phyloP scores from a whole-genome alignment of 805 yeast genomes.

The Candida germanica region DNA sequence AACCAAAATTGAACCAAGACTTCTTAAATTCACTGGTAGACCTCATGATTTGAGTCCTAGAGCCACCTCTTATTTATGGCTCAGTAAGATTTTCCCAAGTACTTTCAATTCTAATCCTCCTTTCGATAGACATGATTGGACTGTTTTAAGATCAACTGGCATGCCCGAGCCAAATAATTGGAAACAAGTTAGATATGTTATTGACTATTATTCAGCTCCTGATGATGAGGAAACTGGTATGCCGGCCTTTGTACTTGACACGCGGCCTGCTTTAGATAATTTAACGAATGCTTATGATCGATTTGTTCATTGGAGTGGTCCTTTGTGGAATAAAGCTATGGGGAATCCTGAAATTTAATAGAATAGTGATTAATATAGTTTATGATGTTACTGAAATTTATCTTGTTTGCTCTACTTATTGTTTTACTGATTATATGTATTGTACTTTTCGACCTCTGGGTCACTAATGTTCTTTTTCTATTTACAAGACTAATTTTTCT shows the following conservation, averaged over 20 bases:
- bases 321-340: constrained; percentile 69
- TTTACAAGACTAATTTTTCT: constrained; percentile 4
- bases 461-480: too few species aligned
- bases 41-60: constrained; percentile 87
- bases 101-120: constrained; percentile 79
- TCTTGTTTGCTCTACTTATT: too few species aligned
- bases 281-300: constrained; percentile 65
- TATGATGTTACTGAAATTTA: too few species aligned
- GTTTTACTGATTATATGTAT: too few species aligned
- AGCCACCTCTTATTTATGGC: constrained; percentile 62
- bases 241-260: constrained; percentile 91
- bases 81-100: constrained; percentile 71
- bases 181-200: constrained; percentile 81
- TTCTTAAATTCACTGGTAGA: constrained; percentile 84
- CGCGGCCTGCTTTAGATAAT: constrained; percentile 89
- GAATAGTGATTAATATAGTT: background rate
- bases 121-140: constrained; percentile 98
- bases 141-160: constrained; percentile 69
- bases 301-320: constrained; percentile 61
- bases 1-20: constrained; percentile 64
- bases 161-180: constrained; percentile 38
- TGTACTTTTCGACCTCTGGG: too few species aligned
- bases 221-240: constrained; percentile 81
- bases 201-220: constrained; percentile 95
- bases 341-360: constrained; percentile 34